These are phyloP conservation scores for Dictyostelium purpureum DNA, from an alignment of 78 protist genomes.

Conservation along the genomic window DNA sequence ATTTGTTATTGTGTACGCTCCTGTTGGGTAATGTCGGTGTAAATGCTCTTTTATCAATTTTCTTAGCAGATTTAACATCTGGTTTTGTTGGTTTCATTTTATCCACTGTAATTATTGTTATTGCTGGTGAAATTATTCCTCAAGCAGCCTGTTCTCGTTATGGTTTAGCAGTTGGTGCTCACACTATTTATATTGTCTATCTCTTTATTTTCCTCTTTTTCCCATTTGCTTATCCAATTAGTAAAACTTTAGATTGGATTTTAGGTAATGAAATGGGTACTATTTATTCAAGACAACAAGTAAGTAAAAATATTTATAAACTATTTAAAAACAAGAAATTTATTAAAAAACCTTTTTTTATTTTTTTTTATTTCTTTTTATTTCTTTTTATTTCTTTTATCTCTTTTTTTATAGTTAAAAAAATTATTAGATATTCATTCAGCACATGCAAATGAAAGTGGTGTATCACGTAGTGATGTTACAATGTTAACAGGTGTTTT, in stretches of 20 bases:
- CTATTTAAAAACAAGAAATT: not conserved
- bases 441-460: conserved; percentile 54
- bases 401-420: conserved; percentile 65
- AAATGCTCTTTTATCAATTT: conserved; percentile 89
- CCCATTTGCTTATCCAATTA: conserved; percentile 88
- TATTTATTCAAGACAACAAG: conserved; percentile 79
- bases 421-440: conserved; percentile 81
- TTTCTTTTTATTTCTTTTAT: not conserved
- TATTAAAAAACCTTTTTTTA: not conserved
- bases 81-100: conserved; percentile 87
- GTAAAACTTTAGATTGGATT: conserved; percentile 82
- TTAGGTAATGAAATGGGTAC: conserved; percentile 93
- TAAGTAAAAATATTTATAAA: not conserved
- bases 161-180: conserved; percentile 88
- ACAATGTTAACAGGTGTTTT: conserved; percentile 86
- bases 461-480: conserved; percentile 79
- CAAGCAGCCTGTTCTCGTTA: conserved; percentile 90
- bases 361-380: not conserved
- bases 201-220: conserved; percentile 73
- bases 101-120: conserved; percentile 85
- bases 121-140: conserved; percentile 95
- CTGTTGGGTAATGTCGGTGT: conserved; percentile 96
- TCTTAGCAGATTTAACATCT: conserved; percentile 82
- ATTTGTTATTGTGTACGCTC: conserved; percentile 95
- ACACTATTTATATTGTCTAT: conserved; percentile 72